These are phyloP conservation scores for Lachnellula cervina DNA, from an alignment of 2,329 filamentous ascomycete species.

Conservation along the genomic window DNA sequence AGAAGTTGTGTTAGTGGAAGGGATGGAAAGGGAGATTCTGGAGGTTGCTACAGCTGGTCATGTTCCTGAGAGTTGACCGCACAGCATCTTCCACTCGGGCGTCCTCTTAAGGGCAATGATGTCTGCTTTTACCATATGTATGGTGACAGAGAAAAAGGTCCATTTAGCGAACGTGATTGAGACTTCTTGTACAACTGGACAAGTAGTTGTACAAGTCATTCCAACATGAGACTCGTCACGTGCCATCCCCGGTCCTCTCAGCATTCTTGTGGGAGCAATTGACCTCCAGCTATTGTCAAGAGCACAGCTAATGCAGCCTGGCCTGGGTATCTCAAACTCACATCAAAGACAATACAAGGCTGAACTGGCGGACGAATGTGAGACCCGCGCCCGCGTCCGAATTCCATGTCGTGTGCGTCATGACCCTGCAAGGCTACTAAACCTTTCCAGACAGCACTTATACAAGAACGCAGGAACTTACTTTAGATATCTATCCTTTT, in stretches of 20 bases:
- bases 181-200: neutral
- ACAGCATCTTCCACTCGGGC: neutral
- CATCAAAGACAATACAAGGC: neutral
- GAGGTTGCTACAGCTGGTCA: conserved; percentile 81
- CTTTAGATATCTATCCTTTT: neutral
- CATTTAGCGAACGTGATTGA: neutral
- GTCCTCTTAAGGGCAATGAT: neutral
- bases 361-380: conserved; percentile 1
- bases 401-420: conserved; percentile 15
- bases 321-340: neutral
- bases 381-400: conserved; percentile 2
- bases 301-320: too few species aligned
- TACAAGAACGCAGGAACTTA: neutral
- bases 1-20: conserved; percentile 64
- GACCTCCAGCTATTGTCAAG: neutral
- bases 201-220: neutral
- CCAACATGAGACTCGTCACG: neutral
- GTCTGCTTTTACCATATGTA: too few species aligned
- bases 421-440: conserved; percentile 6
- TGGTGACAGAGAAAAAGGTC: too few species aligned
- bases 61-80: neutral
- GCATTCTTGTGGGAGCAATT: neutral
- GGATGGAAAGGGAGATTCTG: conserved; percentile 77
- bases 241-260: neutral
- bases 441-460: neutral